Percentiles rank a stretch among this genome's conserved stretches.
These are phyloP conservation scores for Heliosperma pusillum DNA, from an alignment of 148 eudicot genomes.

Conservation along the genomic window DNA sequence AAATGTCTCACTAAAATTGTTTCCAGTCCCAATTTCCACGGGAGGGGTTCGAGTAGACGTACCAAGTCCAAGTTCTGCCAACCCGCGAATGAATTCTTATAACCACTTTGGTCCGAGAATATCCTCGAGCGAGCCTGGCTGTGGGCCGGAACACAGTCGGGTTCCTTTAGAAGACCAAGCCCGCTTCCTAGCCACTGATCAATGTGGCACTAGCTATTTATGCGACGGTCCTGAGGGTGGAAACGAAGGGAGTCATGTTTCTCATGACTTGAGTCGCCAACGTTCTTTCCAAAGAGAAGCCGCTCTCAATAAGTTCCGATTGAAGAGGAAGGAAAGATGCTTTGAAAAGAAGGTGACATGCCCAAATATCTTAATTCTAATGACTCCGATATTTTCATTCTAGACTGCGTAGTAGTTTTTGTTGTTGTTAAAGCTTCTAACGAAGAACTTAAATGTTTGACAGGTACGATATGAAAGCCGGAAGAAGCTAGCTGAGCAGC, in stretches of 20 bases:
- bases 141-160: constrained; percentile 32
- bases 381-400: not conserved
- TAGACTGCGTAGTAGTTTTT: not conserved
- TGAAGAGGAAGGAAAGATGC: constrained; percentile 95
- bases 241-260: constrained; percentile 28
- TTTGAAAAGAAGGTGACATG: constrained; percentile 80
- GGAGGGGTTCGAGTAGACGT: constrained; percentile 42
- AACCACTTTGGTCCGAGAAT: constrained; percentile 25
- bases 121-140: constrained; percentile 33
- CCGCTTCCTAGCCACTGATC: constrained; percentile 50
- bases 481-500: constrained; percentile 90
- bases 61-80: constrained; percentile 42
- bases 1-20: constrained; percentile 33
- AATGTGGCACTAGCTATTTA: constrained; percentile 55
- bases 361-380: not conserved
- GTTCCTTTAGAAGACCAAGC: constrained; percentile 36
- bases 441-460: not conserved
- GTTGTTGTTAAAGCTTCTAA: constrained; percentile 13
- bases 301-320: constrained; percentile 74
- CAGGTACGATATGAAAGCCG: constrained; percentile 95
- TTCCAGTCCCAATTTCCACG: constrained; percentile 47
- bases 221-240: constrained; percentile 40
- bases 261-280: constrained; percentile 33
- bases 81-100: constrained; percentile 31
- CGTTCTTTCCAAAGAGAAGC: constrained; percentile 64